Evolutionary conservation across 169 alveolate species (phyloP).

Genomic region (Toxoplasma gondii): DNA sequence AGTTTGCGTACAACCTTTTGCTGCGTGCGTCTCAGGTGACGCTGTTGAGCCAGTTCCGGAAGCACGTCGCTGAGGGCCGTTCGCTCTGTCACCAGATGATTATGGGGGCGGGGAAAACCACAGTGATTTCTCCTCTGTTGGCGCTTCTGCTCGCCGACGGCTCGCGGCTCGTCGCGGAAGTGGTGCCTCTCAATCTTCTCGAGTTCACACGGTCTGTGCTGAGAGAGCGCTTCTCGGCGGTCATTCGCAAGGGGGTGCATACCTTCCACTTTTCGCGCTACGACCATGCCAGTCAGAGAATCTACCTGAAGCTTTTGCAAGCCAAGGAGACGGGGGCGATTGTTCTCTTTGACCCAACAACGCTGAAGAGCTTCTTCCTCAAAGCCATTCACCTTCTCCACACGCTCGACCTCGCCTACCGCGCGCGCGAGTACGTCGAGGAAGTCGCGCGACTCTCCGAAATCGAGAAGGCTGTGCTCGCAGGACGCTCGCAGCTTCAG

Average conservation of each 20-base stretch:
- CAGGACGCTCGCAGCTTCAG: conserved; percentile 57
- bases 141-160: conserved; percentile 86
- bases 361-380: conserved; percentile 87
- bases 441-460: conserved; percentile 20
- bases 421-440: not conserved
- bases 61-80: conserved; percentile 76
- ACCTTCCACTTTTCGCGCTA: conserved; percentile 83
- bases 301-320: conserved; percentile 83
- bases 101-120: conserved; percentile 95
- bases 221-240: conserved; percentile 84
- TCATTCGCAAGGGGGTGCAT: conserved; percentile 83
- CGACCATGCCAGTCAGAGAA: conserved; percentile 81
- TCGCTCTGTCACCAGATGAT: conserved; percentile 93
- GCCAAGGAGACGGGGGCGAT: conserved; percentile 87
- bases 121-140: conserved; percentile 86
- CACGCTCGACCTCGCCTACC: conserved; percentile 73
- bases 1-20: conserved; percentile 87
- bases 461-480: not conserved
- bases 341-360: conserved; percentile 89
- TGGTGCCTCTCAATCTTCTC: conserved; percentile 84
- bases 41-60: conserved; percentile 81
- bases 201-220: conserved; percentile 88
- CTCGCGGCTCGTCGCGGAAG: conserved; percentile 75
- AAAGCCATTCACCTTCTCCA: conserved; percentile 83
- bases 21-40: conserved; percentile 87